A percentile compares a stretch with the other conserved stretches of the same genome.
Conservation (phyloP, 805 yeast species). For the Candida michaelii region DNA sequence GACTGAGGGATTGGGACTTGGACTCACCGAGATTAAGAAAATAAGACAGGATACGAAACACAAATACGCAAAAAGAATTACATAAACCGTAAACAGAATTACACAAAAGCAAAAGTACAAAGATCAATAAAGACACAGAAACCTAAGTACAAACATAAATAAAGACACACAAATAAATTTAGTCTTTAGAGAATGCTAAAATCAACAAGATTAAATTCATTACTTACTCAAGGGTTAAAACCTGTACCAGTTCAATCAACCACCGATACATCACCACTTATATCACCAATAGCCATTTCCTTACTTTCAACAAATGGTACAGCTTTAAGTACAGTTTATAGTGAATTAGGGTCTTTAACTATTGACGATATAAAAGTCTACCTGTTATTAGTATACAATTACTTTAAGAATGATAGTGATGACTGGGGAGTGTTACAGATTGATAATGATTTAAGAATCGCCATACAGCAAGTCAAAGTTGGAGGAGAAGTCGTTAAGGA, state of each 20-base stretch:
- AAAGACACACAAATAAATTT: not conserved
- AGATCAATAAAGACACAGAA: not conserved
- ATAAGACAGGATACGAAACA: no score
- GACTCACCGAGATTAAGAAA: no score
- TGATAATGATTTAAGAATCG: slow-evolving; percentile 27
- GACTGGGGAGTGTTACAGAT: slow-evolving; percentile 18
- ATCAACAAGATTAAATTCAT: slow-evolving; percentile 35
- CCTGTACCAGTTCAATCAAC: slow-evolving; percentile 14
- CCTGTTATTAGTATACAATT: slow-evolving; percentile 35
- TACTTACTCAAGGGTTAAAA: slow-evolving; percentile 32
- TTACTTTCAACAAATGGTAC: slow-evolving; percentile 37
- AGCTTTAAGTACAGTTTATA: slow-evolving; percentile 39
- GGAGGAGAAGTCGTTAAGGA: slow-evolving; percentile 6
- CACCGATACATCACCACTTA: slow-evolving; percentile 5
- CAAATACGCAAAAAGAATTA: no score
- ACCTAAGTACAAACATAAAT: not conserved
- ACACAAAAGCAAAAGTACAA: no score
- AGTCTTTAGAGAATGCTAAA: slow-evolving; percentile 32
- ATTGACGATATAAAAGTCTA: slow-evolving; percentile 34
- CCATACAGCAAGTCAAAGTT: slow-evolving; percentile 22
- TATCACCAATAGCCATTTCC: slow-evolving; percentile 30
- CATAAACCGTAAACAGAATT: no score
- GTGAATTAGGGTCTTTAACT: slow-evolving; percentile 14
- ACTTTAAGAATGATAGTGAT: slow-evolving; percentile 13
- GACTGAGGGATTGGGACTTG: no score